These are phyloP conservation scores for Metschnikowia picachoensis DNA, from an alignment of 805 yeast species.

Conservation along the genomic window DNA sequence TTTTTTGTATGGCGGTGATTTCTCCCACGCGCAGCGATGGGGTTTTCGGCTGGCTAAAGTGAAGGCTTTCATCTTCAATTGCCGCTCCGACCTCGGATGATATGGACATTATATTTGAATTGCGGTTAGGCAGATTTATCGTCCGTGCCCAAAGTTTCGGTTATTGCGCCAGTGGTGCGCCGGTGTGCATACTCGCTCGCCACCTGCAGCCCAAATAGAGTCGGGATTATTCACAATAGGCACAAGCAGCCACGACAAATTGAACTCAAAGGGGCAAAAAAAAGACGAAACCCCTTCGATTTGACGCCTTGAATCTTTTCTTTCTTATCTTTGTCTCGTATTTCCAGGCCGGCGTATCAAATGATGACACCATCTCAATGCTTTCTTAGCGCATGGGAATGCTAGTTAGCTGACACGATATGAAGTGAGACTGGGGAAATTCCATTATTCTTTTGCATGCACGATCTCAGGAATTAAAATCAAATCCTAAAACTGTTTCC, in stretches of 20 bases:
- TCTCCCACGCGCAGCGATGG: constrained; percentile 16
- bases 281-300: no score
- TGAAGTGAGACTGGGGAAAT: no score
- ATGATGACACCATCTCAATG: neutral
- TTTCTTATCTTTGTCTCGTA: no score
- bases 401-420: no score
- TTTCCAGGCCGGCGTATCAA: neutral
- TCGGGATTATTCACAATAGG: neutral
- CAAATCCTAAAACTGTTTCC: no score
- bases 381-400: no score
- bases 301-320: neutral
- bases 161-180: constrained; percentile 2
- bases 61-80: constrained; percentile 30
- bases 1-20: constrained; percentile 54
- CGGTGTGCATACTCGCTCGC: constrained; percentile 10
- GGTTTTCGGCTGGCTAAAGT: constrained; percentile 5
- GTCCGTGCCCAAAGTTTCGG: neutral
- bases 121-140: neutral
- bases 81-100: constrained; percentile 40
- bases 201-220: neutral
- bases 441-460: no score
- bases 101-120: constrained; percentile 27
- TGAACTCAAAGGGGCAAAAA: no score
- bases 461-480: no score
- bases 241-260: no score